Percentiles rank a stretch among this genome's conserved stretches.
phyloP scores from a whole-genome alignment of 2,329 filamentous ascomycete genomes.

The Aurifilum marmelostoma region DNA sequence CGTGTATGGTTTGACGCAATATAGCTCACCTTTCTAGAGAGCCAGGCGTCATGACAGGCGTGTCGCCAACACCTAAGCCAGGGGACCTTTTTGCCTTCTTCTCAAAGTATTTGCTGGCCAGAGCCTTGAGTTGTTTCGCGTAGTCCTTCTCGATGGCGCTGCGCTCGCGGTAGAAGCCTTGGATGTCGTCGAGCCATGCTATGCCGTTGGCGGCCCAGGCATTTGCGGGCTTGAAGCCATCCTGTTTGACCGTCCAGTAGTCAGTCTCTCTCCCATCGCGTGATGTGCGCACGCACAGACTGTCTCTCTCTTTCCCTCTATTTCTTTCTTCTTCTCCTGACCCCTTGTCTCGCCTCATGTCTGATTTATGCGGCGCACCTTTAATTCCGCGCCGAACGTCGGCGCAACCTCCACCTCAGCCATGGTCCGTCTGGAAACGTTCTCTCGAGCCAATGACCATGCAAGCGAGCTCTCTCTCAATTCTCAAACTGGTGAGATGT shows the following conservation, averaged over 20 bases:
- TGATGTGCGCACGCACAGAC: no score
- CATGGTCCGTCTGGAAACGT: slow-evolving; percentile 55
- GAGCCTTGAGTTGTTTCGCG: slow-evolving; percentile 78
- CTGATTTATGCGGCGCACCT: slow-evolving; percentile 58
- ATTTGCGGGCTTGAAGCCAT: slow-evolving; percentile 95
- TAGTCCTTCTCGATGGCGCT: slow-evolving; percentile 97
- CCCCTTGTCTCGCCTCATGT: slow-evolving; percentile 1
- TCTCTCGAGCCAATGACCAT: slow-evolving; percentile 28
- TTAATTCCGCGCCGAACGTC: slow-evolving; percentile 91
- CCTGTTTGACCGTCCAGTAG: slow-evolving; percentile 54
- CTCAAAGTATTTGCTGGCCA: slow-evolving; percentile 96
- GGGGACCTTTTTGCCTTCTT: slow-evolving; percentile 89
- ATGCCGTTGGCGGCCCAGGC: slow-evolving; percentile 90
- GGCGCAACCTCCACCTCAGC: slow-evolving; percentile 80
- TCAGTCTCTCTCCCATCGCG: slow-evolving; percentile 10
- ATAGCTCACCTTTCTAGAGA: slow-evolving; percentile 77
- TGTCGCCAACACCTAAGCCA: slow-evolving; percentile 89
- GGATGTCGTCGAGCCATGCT: slow-evolving; percentile 93
- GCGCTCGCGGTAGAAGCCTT: slow-evolving; percentile 95
- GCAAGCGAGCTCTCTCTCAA: slow-evolving; percentile 16
- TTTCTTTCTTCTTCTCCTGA: background rate
- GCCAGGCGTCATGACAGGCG: slow-evolving; percentile 87
- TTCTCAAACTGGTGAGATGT: background rate
- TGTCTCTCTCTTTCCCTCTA: background rate
- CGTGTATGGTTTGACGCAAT: background rate